Evolutionary conservation across 768 basidiomycete genomes (phyloP).

Genomic region (Agrocybe praecox): DNA sequence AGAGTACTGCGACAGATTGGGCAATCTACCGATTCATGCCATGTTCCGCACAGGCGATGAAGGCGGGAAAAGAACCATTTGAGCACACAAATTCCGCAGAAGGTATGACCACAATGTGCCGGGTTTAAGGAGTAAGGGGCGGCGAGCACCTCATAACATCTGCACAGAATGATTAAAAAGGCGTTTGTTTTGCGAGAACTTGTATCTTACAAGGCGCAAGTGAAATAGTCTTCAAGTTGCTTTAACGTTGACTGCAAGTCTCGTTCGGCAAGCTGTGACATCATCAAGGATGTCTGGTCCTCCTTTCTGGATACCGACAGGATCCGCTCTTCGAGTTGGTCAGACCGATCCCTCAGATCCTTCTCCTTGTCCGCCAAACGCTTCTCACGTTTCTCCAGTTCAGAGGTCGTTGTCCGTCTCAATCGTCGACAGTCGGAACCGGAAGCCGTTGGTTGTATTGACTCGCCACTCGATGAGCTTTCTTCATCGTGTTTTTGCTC

Average conservation of each 20-base stretch:
- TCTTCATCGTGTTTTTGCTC: slow-evolving; percentile 19
- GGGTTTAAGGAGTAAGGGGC: slow-evolving; percentile 60
- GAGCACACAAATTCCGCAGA: slow-evolving; percentile 66
- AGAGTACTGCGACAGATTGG: slow-evolving; percentile 64
- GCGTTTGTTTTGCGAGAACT: not conserved
- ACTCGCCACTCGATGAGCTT: slow-evolving; percentile 15
- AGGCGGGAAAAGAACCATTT: slow-evolving; percentile 72
- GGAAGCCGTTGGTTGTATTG: slow-evolving; percentile 15
- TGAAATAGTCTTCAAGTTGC: slow-evolving; percentile 63
- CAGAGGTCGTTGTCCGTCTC: slow-evolving; percentile 38
- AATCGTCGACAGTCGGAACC: slow-evolving; percentile 36
- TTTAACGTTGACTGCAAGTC: slow-evolving; percentile 44
- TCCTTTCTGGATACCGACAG: slow-evolving; percentile 40
- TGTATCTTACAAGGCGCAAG: slow-evolving; percentile 59
- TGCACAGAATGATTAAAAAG: slow-evolving; percentile 21
- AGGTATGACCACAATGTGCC: slow-evolving; percentile 65
- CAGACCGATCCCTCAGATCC: slow-evolving; percentile 36
- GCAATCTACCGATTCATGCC: slow-evolving; percentile 71
- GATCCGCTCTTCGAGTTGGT: slow-evolving; percentile 44
- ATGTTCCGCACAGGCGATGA: slow-evolving; percentile 61
- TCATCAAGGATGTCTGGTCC: slow-evolving; percentile 39
- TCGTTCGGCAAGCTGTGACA: slow-evolving; percentile 43
- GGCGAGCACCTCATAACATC: slow-evolving; percentile 69
- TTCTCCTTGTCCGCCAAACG: slow-evolving; percentile 38
- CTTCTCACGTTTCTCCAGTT: slow-evolving; percentile 40